Evolutionary conservation across 495 filamentous ascomycete genomes (phyloP), one percentile per base, ranked within the genome.

Genomic region (Tuber borchii): DNA sequence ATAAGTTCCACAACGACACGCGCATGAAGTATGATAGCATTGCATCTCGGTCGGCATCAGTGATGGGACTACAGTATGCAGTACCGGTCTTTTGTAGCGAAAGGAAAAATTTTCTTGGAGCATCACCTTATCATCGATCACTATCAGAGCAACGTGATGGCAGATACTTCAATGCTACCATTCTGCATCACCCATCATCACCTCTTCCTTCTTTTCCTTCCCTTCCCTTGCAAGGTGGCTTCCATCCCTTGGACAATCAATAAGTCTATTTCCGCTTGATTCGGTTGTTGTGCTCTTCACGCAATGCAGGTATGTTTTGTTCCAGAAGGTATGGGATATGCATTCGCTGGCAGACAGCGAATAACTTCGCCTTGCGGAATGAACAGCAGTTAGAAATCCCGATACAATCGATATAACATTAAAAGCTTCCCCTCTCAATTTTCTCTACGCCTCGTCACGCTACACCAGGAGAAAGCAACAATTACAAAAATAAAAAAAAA

Each of bases 1-100:
- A 79, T 79, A 71, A 69, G 77, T 79, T 71, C 61, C 77, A 65
- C 56, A 31, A 65, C n/a, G 9, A 31, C n/a, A 65, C n/a, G 22
- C 12, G 56, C 56, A 65, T 65, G n/a, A 65, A 65, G 56, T 31
- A 56, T 56, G 48, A 56, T 56, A 65, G 56, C n/a, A 65, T 65
- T 65, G 56, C 51, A 61, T n/a, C 51, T 31, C n/a, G n/a, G 2
- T 46, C n/a, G 20, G 9, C 56, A 65, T 65, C 56, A 31, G 56
- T 31, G 56, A 65, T 65, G 56, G 26, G 56, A 31, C 12, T 65
- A 37, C 34, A 2, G 34, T 37, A 65, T 31, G 56, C 17, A 65
- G 56, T 22, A 31, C 26, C 16, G 26, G 56, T 65, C 26, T 31
- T 6, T 31, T 31, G 56, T 65, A 65, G n/a, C n/a, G 48, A 56